A percentile compares a stretch with the other conserved stretches of the same genome.
Conservation (phyloP, 129 eudicot species). For the Scalesia atractyloides region DNA sequence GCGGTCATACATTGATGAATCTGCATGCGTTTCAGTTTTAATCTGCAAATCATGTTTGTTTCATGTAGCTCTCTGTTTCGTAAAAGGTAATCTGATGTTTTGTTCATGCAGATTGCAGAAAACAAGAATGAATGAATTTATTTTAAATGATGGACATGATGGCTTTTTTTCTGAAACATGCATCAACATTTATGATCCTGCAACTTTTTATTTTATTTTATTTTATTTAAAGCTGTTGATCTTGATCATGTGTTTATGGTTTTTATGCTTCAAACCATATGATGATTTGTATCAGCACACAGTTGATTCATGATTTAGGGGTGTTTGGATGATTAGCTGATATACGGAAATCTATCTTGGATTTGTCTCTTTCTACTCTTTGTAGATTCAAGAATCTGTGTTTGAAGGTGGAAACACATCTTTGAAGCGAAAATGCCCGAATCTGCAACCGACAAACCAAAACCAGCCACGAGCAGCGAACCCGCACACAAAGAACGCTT, state of each 20-base stretch:
- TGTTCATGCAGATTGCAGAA: slow-evolving; percentile 17
- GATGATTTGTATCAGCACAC: neutral
- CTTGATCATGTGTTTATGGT: neutral
- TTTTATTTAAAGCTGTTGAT: slow-evolving; percentile 5
- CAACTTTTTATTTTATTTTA: neutral
- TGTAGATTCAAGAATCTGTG: slow-evolving; percentile 24
- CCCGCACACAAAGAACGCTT: slow-evolving; percentile 36
- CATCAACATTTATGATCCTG: neutral
- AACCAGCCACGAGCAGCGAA: slow-evolving; percentile 6
- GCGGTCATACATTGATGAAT: slow-evolving; percentile 1
- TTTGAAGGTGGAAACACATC: neutral
- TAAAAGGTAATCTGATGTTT: neutral
- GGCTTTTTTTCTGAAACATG: neutral
- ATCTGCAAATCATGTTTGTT: slow-evolving; percentile 6
- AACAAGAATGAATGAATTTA: neutral
- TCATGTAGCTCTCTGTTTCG: neutral
- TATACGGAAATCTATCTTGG: neutral
- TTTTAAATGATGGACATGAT: neutral
- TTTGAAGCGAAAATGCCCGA: slow-evolving; percentile 16
- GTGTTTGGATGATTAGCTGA: neutral
- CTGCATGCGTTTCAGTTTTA: slow-evolving; percentile 5
- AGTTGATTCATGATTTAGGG: neutral
- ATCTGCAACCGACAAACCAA: slow-evolving; percentile 23
- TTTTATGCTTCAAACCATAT: neutral
- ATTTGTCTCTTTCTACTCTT: slow-evolving; percentile 11